phyloP scores from a whole-genome alignment of 768 basidiomycete genomes.

The Fibroporia radiculosa region DNA sequence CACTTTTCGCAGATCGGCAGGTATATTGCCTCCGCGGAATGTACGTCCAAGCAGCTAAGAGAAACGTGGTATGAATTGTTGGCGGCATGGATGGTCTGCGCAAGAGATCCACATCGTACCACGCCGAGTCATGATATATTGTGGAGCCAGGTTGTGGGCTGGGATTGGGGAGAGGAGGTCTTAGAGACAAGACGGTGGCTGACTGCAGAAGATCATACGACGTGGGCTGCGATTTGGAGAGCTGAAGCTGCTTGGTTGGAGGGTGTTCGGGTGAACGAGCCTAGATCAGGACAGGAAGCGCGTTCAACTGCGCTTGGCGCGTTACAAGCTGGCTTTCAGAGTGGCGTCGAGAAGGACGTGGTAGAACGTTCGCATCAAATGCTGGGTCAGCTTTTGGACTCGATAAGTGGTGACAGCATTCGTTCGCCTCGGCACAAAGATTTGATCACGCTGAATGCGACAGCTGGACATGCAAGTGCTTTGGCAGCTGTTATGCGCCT shows the following conservation, averaged over 20 bases:
- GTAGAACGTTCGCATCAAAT: conserved; percentile 14
- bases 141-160: conserved; percentile 82
- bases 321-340: conserved; percentile 35
- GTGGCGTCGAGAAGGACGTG: conserved; percentile 19
- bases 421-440: conserved; percentile 1
- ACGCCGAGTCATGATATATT: conserved; percentile 80
- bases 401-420: conserved; percentile 7
- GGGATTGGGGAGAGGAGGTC: conserved; percentile 64
- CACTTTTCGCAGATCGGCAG: conserved; percentile 45
- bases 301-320: conserved; percentile 29
- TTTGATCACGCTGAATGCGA: conserved; percentile 15
- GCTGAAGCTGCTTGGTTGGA: conserved; percentile 65
- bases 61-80: conserved; percentile 53
- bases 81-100: conserved; percentile 72
- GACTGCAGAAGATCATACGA: conserved; percentile 18
- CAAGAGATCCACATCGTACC: conserved; percentile 85
- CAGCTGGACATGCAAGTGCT: conserved; percentile 29
- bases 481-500: conserved; percentile 48
- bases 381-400: conserved; percentile 12
- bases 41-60: conserved; percentile 28
- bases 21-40: conserved; percentile 35
- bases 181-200: conserved; percentile 31
- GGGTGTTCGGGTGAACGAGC: conserved; percentile 65
- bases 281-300: conserved; percentile 60
- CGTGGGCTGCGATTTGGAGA: conserved; percentile 39